A percentile compares a stretch with the other conserved stretches of the same genome.
Conservation (phyloP, 1,284 basidiomycete species). For the Ustilago hordei region DNA sequence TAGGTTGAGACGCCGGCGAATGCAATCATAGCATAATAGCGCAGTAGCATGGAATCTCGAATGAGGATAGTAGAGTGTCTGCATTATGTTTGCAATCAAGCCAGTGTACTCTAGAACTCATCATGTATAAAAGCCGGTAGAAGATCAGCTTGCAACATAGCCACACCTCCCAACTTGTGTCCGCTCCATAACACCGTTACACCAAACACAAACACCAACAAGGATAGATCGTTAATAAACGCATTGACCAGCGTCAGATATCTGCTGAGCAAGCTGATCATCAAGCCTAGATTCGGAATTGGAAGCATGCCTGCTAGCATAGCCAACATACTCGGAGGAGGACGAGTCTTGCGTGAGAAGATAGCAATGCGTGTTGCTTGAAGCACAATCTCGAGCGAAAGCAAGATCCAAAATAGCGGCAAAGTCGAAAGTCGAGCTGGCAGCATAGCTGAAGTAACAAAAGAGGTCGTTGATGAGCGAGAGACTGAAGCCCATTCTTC, state of each 20-base stretch:
- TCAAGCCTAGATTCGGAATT: slow-evolving; percentile 39
- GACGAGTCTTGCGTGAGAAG: slow-evolving; percentile 37
- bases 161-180: slow-evolving; percentile 30
- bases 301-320: slow-evolving; percentile 38
- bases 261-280: slow-evolving; percentile 25
- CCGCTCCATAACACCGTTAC: slow-evolving; percentile 44
- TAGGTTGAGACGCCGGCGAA: not conserved
- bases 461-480: not conserved
- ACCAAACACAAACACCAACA: slow-evolving; percentile 60
- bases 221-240: slow-evolving; percentile 51
- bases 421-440: slow-evolving; percentile 9
- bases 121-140: slow-evolving; percentile 19
- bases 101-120: slow-evolving; percentile 23
- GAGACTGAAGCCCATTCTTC: slow-evolving; percentile 29
- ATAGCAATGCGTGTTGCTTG: slow-evolving; percentile 56
- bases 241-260: slow-evolving; percentile 46
- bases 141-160: slow-evolving; percentile 14
- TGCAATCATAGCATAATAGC: not conserved
- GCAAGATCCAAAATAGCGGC: slow-evolving; percentile 67
- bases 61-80: not conserved
- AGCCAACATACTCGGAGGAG: slow-evolving; percentile 37
- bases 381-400: slow-evolving; percentile 59
- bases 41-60: not conserved
- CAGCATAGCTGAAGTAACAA: slow-evolving; percentile 4
- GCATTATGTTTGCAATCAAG: not conserved